phyloP scores from a whole-genome alignment of 495 filamentous ascomycete species.

The Wilcoxina mikolae region DNA sequence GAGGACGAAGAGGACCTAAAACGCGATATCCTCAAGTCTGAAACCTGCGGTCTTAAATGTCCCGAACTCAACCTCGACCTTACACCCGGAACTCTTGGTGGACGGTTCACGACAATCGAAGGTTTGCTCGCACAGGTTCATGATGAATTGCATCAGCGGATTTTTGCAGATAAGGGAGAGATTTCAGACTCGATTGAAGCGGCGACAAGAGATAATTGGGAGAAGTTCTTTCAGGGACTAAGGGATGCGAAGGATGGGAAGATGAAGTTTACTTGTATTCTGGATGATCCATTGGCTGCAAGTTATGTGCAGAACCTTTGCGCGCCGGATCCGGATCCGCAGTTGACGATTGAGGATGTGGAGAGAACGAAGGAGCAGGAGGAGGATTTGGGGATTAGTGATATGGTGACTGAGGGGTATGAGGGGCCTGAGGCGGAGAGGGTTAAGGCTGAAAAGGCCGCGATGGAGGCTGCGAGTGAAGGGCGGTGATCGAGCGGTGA shows the following conservation, averaged over 20 bases:
- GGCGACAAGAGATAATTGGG: conserved; percentile 55
- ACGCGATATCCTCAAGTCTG: conserved; percentile 90
- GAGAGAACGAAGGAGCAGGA: conserved; percentile 76
- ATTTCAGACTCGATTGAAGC: conserved; percentile 56
- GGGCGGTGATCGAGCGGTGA: not conserved
- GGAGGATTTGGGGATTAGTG: conserved; percentile 72
- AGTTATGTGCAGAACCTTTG: conserved; percentile 86
- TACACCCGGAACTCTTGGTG: conserved; percentile 80
- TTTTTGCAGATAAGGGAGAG: conserved; percentile 57
- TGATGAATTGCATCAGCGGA: conserved; percentile 68
- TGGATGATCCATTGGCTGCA: conserved; percentile 76
- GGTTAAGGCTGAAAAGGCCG: conserved; percentile 1
- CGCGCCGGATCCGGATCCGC: conserved; percentile 54
- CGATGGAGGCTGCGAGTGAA: not conserved
- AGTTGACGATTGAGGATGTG: conserved; percentile 74
- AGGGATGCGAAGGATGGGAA: conserved; percentile 66
- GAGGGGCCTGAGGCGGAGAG: conserved; percentile 39
- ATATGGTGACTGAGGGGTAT: conserved; percentile 89
- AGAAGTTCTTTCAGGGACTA: conserved; percentile 60
- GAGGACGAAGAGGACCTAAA: conserved; percentile 60
- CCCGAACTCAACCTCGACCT: conserved; percentile 73
- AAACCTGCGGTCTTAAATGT: conserved; percentile 70
- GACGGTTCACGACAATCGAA: conserved; percentile 94
- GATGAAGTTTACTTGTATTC: conserved; percentile 66
- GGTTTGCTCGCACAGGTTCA: conserved; percentile 86